A percentile compares a stretch with the other conserved stretches of the same genome.
phyloP scores from a whole-genome alignment of 805 yeast species.

The Nakazawaea pomicola region DNA sequence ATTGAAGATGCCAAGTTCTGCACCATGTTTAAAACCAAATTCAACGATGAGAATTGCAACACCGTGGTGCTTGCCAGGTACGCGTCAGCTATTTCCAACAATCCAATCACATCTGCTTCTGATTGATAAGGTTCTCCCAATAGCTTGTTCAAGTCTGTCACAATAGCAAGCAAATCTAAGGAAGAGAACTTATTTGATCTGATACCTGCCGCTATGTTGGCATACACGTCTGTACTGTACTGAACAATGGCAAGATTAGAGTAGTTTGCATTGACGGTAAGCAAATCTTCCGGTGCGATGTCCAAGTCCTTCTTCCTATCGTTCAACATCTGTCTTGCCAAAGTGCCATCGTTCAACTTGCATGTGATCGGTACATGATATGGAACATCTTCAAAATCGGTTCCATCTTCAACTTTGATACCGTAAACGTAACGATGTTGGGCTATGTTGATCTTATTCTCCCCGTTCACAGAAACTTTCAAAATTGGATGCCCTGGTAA shows the following conservation, averaged over 20 bases:
- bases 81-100: constrained; percentile 26
- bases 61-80: constrained; percentile 21
- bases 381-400: constrained; percentile 47
- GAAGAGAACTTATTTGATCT: constrained; percentile 18
- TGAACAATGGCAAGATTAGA: constrained; percentile 44
- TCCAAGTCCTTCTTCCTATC: constrained; percentile 35
- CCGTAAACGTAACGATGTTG: constrained; percentile 34
- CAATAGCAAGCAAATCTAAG: constrained; percentile 30
- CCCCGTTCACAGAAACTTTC: constrained; percentile 26
- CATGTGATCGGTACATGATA: constrained; percentile 58
- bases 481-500: constrained; percentile 57
- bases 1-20: constrained; percentile 28
- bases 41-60: constrained; percentile 29
- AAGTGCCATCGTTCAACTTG: constrained; percentile 29
- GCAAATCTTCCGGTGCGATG: constrained; percentile 26
- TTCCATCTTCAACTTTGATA: constrained; percentile 11
- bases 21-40: constrained; percentile 29
- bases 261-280: constrained; percentile 39
- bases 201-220: constrained; percentile 21
- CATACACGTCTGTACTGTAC: constrained; percentile 29
- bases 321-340: constrained; percentile 35
- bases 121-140: constrained; percentile 29
- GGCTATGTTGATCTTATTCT: constrained; percentile 25
- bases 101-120: constrained; percentile 26
- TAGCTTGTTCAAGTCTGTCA: constrained; percentile 35